These are phyloP conservation scores for Triadica sebifera DNA, from an alignment of 345 rosid genomes.

Conservation along the genomic window DNA sequence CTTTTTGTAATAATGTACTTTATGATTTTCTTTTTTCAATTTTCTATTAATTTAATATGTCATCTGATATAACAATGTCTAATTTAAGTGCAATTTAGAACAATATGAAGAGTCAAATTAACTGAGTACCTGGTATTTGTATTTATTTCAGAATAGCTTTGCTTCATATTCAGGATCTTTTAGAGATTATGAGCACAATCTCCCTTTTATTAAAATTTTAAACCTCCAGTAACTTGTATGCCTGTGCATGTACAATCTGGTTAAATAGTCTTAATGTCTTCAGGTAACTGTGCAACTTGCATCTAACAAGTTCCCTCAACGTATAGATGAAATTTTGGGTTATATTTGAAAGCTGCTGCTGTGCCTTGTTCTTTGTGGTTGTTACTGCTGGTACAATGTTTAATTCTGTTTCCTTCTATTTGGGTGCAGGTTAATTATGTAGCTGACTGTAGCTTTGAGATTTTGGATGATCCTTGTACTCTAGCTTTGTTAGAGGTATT, in stretches of 20 bases:
- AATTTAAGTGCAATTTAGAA: neutral
- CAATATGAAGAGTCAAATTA: neutral
- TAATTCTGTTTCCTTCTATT: neutral
- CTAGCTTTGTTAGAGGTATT: constrained; percentile 76
- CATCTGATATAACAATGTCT: neutral
- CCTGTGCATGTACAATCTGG: neutral
- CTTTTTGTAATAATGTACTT: too few relatives aligned
- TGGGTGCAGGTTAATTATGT: constrained; percentile 68
- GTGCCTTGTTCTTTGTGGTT: neutral
- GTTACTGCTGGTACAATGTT: neutral
- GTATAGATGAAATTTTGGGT: neutral
- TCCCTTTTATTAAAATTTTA: neutral
- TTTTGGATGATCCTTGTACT: constrained; percentile 89
- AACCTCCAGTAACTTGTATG: neutral
- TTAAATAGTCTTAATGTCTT: neutral
- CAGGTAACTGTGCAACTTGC: neutral
- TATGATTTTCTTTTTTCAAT: neutral
- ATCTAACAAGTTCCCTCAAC: neutral
- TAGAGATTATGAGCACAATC: neutral
- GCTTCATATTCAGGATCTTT: neutral
- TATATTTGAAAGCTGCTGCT: neutral
- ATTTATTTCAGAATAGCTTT: neutral
- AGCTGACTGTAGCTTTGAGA: constrained; percentile 81
- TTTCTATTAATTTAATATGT: neutral
- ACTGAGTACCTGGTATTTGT: neutral